Evolutionary conservation across 441 rosid genomes (phyloP).

Genomic region (Pelargonium cotyledonis): DNA sequence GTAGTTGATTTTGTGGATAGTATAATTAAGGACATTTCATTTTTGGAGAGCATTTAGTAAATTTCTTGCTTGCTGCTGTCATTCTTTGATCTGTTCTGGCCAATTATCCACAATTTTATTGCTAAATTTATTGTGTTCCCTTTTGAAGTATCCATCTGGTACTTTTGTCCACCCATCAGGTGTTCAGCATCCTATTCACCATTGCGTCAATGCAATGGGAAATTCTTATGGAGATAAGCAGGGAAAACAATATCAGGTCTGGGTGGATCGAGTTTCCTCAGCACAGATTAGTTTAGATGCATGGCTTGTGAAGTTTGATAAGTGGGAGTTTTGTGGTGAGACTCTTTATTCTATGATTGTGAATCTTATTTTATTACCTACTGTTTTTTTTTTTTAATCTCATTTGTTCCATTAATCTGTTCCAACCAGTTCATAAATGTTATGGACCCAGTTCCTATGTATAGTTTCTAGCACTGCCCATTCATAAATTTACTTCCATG

Average conservation of each 20-base stretch:
- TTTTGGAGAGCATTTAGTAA: background rate
- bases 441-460: background rate
- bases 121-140: background rate
- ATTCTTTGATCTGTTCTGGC: background rate
- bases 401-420: background rate
- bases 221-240: conserved; percentile 63
- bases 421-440: background rate
- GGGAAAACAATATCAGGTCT: conserved; percentile 60
- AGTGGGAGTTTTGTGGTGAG: conserved; percentile 58
- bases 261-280: conserved; percentile 71
- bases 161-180: conserved; percentile 67
- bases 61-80: background rate
- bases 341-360: background rate
- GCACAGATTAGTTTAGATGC: conserved; percentile 45
- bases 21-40: too few relatives aligned
- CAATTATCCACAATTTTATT: background rate
- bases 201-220: conserved; percentile 39
- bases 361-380: background rate
- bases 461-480: background rate
- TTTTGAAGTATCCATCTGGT: conserved; percentile 36
- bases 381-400: background rate
- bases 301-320: conserved; percentile 52
- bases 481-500: background rate
- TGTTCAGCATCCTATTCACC: conserved; percentile 45
- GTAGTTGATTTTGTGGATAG: background rate